Percentiles rank a stretch among this genome's conserved stretches.
Conservation (phyloP, 352 stramenopile genomes). For the Globisporangium nagaii region DNA sequence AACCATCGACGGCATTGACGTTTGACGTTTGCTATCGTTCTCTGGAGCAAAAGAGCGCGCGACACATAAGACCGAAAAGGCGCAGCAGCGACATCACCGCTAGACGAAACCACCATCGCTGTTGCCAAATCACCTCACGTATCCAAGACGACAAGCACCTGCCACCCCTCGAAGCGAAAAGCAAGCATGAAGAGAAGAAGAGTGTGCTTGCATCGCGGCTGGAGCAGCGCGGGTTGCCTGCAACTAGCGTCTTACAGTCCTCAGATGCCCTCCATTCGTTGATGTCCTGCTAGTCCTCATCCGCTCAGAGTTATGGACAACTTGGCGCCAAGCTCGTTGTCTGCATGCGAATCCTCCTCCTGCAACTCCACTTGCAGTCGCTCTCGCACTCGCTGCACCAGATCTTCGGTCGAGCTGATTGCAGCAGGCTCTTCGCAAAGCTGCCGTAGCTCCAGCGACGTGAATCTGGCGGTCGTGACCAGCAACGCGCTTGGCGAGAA, state of each 20-base stretch:
- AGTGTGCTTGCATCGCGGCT: no score
- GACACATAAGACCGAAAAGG: no score
- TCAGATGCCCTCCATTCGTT: not conserved
- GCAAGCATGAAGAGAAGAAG: no score
- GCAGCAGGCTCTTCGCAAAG: not conserved
- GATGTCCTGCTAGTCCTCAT: not conserved
- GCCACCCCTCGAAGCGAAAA: no score
- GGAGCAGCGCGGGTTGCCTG: no score
- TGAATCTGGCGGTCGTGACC: slow-evolving; percentile 4
- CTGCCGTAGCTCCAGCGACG: not conserved
- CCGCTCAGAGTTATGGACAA: not conserved
- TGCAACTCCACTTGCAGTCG: slow-evolving; percentile 7
- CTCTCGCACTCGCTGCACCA: slow-evolving; percentile 1
- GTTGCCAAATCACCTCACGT: no score
- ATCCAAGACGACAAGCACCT: no score
- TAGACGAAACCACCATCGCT: slow-evolving; percentile 6
- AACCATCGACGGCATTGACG: not conserved
- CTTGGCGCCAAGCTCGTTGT: not conserved
- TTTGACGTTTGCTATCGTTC: not conserved
- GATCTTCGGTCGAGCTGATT: not conserved
- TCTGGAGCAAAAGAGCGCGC: no score
- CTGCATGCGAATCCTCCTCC: not conserved
- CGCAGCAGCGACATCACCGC: no score
- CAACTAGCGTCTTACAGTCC: no score
- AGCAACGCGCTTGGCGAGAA: slow-evolving; percentile 18